These are phyloP conservation scores for Xylaria sp. DNA, from an alignment of 2,329 filamentous ascomycete species.

Conservation along the genomic window DNA sequence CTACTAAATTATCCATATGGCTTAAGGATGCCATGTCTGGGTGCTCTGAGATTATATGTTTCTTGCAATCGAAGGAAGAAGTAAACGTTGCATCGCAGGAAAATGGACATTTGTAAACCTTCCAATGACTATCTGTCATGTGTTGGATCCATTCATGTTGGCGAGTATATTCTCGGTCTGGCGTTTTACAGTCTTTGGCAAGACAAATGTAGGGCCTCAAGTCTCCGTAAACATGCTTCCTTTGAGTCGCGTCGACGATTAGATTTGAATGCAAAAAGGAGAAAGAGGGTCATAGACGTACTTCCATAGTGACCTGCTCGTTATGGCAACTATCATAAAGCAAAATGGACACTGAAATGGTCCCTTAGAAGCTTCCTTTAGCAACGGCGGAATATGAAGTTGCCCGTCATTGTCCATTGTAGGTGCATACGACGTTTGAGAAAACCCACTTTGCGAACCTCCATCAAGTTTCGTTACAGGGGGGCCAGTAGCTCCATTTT, in stretches of 20 bases:
- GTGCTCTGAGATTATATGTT: too few relatives aligned
- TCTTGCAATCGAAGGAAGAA: too few relatives aligned
- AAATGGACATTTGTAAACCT: too few relatives aligned
- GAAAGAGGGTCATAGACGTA: too few relatives aligned
- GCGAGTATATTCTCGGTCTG: neutral
- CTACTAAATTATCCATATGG: too few relatives aligned
- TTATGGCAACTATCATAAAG: constrained; percentile 16
- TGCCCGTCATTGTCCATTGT: neutral
- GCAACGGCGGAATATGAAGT: constrained; percentile 4
- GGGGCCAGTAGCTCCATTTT: too few relatives aligned
- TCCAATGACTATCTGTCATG: too few relatives aligned
- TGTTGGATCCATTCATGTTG: too few relatives aligned
- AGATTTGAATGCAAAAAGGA: too few relatives aligned
- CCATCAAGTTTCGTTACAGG: neutral
- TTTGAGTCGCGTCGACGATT: too few relatives aligned
- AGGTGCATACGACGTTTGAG: constrained; percentile 16
- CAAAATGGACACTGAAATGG: constrained; percentile 24
- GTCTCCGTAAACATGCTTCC: neutral
- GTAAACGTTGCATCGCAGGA: too few relatives aligned
- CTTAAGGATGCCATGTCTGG: too few relatives aligned
- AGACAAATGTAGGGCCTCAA: neutral
- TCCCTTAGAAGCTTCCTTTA: neutral
- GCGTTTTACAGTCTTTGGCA: neutral
- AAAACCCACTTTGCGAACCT: neutral
- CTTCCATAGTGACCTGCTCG: constrained; percentile 11